These are phyloP conservation scores for Neurospora crassa DNA, from an alignment of 2,329 filamentous ascomycete genomes.

Conservation along the genomic window DNA sequence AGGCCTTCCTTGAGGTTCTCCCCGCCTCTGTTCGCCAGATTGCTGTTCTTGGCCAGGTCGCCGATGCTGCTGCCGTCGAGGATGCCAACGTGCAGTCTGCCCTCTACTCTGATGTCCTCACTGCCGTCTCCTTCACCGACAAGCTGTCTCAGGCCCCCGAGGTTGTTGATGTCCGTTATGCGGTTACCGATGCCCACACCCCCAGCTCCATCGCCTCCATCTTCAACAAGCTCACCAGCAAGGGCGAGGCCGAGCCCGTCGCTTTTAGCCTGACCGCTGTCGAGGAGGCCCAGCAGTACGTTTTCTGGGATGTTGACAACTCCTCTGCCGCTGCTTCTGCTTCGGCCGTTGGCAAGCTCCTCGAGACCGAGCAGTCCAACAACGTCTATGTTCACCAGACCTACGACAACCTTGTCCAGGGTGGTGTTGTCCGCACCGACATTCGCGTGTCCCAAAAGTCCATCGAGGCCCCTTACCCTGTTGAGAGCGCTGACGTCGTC, in stretches of 20 bases:
- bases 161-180: constrained; percentile 83
- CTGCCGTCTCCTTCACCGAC: constrained; percentile 70
- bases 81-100: constrained; percentile 73
- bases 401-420: constrained; percentile 58
- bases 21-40: constrained; percentile 67
- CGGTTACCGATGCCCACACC: constrained; percentile 51
- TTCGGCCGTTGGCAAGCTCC: constrained; percentile 44
- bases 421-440: constrained; percentile 75
- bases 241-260: constrained; percentile 42
- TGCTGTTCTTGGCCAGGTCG: constrained; percentile 82
- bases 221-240: constrained; percentile 40
- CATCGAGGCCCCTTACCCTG: constrained; percentile 73
- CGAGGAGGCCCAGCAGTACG: constrained; percentile 67
- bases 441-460: constrained; percentile 74
- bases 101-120: constrained; percentile 85
- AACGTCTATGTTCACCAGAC: constrained; percentile 53
- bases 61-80: constrained; percentile 58
- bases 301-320: constrained; percentile 85
- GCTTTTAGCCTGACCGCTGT: constrained; percentile 29
- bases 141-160: constrained; percentile 52
- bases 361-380: constrained; percentile 62
- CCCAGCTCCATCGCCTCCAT: constrained; percentile 43
- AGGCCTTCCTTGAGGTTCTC: constrained; percentile 77
- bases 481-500: constrained; percentile 68
- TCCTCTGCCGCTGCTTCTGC: constrained; percentile 59